phyloP scores from a whole-genome alignment of 1,284 basidiomycete genomes.

The Moniliophthora roreri region DNA sequence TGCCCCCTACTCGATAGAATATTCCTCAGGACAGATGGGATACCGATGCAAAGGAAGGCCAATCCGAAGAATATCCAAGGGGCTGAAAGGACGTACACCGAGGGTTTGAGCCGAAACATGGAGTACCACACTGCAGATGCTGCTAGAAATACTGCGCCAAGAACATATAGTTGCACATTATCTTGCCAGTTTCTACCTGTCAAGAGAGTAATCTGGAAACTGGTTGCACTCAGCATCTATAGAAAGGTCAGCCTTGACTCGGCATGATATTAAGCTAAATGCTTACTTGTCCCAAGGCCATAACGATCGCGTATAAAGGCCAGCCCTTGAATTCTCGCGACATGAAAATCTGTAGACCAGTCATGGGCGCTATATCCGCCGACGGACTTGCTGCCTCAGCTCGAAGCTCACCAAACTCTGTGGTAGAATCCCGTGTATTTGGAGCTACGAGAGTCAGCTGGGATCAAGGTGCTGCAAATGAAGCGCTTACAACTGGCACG shows the following conservation, averaged over 20 bases:
- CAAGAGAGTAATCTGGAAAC: conserved; percentile 90
- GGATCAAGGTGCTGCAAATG: neutral
- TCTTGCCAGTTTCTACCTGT: conserved; percentile 84
- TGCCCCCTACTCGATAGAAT: conserved; percentile 56
- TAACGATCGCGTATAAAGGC: conserved; percentile 89
- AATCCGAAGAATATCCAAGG: conserved; percentile 90
- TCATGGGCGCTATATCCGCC: conserved; percentile 68
- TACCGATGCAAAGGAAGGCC: conserved; percentile 87
- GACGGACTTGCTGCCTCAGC: conserved; percentile 42
- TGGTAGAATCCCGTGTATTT: conserved; percentile 46
- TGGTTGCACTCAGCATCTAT: conserved; percentile 83
- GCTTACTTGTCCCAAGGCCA: conserved; percentile 78
- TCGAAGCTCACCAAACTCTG: conserved; percentile 50
- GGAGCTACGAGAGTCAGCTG: conserved; percentile 47
- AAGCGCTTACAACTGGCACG: conserved; percentile 67
- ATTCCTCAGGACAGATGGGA: conserved; percentile 62
- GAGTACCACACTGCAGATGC: conserved; percentile 87
- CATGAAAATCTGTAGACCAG: conserved; percentile 78
- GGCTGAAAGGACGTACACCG: conserved; percentile 79
- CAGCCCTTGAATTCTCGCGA: conserved; percentile 76
- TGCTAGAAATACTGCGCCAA: conserved; percentile 83
- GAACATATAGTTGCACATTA: conserved; percentile 83
- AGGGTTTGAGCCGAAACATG: conserved; percentile 87
- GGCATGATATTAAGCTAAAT: conserved; percentile 6
- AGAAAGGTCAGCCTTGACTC: conserved; percentile 12